These are phyloP conservation scores for Oryza rufipogon DNA, from an alignment of 176 grass and related monocot species.

Conservation along the genomic window DNA sequence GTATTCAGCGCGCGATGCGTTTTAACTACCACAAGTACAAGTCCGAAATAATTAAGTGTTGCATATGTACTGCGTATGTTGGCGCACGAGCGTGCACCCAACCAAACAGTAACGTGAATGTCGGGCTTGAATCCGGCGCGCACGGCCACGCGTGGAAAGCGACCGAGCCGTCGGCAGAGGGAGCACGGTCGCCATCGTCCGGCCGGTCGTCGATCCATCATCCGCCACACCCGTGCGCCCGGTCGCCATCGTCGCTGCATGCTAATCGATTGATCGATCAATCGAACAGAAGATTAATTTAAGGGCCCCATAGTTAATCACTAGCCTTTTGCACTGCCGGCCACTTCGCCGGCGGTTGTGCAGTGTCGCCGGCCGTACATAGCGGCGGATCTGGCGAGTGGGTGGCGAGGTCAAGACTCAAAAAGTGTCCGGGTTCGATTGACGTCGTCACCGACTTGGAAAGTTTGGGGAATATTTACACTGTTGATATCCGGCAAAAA, in stretches of 20 bases:
- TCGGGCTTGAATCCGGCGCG: background rate
- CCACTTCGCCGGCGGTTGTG: background rate
- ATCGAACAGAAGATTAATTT: background rate
- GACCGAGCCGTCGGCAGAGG: background rate
- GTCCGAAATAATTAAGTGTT: no score
- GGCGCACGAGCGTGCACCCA: background rate
- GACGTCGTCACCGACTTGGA: background rate
- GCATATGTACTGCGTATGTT: no score
- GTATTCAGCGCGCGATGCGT: background rate
- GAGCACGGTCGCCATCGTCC: background rate
- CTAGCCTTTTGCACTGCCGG: slow-evolving; percentile 8
- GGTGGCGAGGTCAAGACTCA: slow-evolving; percentile 18
- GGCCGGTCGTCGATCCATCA: no score
- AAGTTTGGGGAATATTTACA: background rate
- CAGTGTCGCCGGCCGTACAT: background rate
- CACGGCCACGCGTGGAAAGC: slow-evolving; percentile 5
- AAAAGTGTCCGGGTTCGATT: background rate
- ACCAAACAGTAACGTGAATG: background rate
- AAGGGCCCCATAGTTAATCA: background rate
- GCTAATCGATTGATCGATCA: background rate
- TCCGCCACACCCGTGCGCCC: background rate
- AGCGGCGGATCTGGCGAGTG: background rate
- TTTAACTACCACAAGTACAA: no score
- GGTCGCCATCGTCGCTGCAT: background rate
- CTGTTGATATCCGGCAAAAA: slow-evolving; percentile 6